Evolutionary conservation across 352 stramenopile genomes (phyloP), one percentile per base, ranked within the genome.

Genomic region (Phytophthora melonis): DNA sequence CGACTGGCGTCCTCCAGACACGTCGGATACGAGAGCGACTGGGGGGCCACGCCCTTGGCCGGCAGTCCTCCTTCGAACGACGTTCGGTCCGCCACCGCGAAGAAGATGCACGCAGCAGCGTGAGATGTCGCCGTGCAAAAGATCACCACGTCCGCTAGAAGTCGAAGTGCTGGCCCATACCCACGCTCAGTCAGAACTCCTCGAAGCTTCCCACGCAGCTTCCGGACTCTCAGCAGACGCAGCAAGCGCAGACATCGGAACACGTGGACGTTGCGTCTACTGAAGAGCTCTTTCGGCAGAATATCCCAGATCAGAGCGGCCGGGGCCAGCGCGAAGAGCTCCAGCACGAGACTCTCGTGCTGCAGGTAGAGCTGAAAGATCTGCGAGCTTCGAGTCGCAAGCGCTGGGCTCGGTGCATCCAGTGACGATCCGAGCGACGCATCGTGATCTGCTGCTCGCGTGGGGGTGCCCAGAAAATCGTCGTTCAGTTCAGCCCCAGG

Each of bases 221-320:
- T 80, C 5, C 80, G 72, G 3, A 82, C 75, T 10, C 87, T 80
- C 16, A 93, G 16, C 13, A 93, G 64, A 1, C 84, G 77, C 4
- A 90, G n/a, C 9, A 87, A 41, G 0, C 87, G 83, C 10, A 90
- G 32, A 54, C 86, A 82, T 14, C 87, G 56, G 1, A 77, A 61
- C 2, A 78, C 56, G 43, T 80, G 72, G 4, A 83, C 57, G 5
- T 55, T 63, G 16, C 60, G 63, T 14, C 62, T 59, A 16, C 65
- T 71, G 25, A 92, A 77, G 11, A 58, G 58, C 6, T 87, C 58
- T 55, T 93, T 93, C 0, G 83, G 77, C 2, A 92, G 9, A 7
- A 91, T 59, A 49, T 93, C 87, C 87, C 87, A 93, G 2, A 80
- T 21, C 3, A 93, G 62, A n/a, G 85, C 58, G 7, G 91, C 63